phyloP scores from a whole-genome alignment of 2,329 filamentous ascomycete genomes.

The Penicillium sp. region DNA sequence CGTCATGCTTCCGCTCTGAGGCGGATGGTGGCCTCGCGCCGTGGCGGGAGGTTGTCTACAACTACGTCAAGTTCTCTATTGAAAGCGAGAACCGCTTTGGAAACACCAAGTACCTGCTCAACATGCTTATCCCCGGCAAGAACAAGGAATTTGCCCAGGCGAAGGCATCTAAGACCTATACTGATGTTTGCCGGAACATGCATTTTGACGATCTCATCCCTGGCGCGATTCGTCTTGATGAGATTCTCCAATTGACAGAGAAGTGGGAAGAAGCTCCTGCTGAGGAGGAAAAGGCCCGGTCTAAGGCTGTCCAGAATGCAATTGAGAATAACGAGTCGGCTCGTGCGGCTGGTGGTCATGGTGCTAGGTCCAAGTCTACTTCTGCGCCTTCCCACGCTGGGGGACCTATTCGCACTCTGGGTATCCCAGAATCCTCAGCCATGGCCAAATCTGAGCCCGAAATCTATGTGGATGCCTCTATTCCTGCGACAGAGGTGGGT shows the following conservation, averaged over 20 bases:
- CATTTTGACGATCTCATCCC: slow-evolving; percentile 63
- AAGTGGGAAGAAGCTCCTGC: slow-evolving; percentile 26
- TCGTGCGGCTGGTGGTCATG: slow-evolving; percentile 34
- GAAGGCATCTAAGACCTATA: slow-evolving; percentile 68
- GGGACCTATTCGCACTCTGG: slow-evolving; percentile 37
- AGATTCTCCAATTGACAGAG: slow-evolving; percentile 45
- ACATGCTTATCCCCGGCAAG: slow-evolving; percentile 83
- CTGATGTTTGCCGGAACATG: slow-evolving; percentile 64
- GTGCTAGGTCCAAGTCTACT: slow-evolving; percentile 24
- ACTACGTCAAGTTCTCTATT: slow-evolving; percentile 71
- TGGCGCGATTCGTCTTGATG: slow-evolving; percentile 65
- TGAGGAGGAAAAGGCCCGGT: slow-evolving; percentile 14
- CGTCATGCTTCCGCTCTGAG: slow-evolving; percentile 75
- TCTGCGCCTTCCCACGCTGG: slow-evolving; percentile 23
- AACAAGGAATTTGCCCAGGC: slow-evolving; percentile 62
- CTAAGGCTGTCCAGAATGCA: slow-evolving; percentile 34
- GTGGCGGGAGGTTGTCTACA: slow-evolving; percentile 75
- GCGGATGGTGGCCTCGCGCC: slow-evolving; percentile 67
- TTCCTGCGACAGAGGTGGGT: slow-evolving; percentile 17
- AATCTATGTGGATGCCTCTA: slow-evolving; percentile 19
- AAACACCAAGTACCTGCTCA: slow-evolving; percentile 90
- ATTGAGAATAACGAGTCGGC: slow-evolving; percentile 37
- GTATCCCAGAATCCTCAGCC: slow-evolving; percentile 28
- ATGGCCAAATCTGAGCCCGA: slow-evolving; percentile 20
- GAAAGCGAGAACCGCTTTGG: slow-evolving; percentile 81